Base-by-base conservation (phyloP, 2,329 filamentous ascomycete genomes). In the Arthrobotrys iridis region DNA sequence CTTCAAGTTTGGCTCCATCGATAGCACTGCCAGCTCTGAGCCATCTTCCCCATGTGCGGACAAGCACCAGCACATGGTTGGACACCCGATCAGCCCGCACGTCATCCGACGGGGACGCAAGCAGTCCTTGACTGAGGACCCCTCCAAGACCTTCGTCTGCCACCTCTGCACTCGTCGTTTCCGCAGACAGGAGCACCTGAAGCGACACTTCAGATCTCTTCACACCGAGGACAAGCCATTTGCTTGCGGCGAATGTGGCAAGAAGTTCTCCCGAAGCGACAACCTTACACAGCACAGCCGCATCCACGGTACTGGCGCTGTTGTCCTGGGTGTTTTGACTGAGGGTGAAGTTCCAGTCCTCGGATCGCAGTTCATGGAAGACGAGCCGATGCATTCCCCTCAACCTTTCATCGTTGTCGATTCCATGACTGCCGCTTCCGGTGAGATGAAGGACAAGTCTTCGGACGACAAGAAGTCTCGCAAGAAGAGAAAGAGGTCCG, bases 171-270 rank as follows among this genome's bases (percentile, higher is more conserved):
- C 93, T 80, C 93, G 95, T 78, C 92, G 95, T 76, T 99, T 99
- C 90, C 91, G 95, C 77, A 92, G 95, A 77, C 95, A 99, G 84
- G 95, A 99, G 83, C 95, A 99, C 81, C 88, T 99, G 75, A 99
- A 99, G 89, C 92, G 95, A 77, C 95, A 99, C 86, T 97, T 97
- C 86, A 90, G 95, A 79, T 98, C 95, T 71, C 92, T 99, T 52
- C 95, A 99, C 86, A 99, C 95, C 0, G 91, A 96, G 81, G 95
- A 98, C 82, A 99, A 98, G 89, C 95, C 95, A 3, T 99, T 98
- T 80, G 93, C 96, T 85, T 99, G 95, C 86, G 88, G 89, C 78
- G 94, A 99, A 85, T 99, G 95, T 81, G 94, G 95, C 80, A 99
- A 99, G 90, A 97, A 96, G 86, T 99, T 98, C 85, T 98, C 94